Percentiles rank a stretch among this genome's conserved stretches.
Conservation (phyloP, 345 rosid species). For the Ricinus communis region DNA sequence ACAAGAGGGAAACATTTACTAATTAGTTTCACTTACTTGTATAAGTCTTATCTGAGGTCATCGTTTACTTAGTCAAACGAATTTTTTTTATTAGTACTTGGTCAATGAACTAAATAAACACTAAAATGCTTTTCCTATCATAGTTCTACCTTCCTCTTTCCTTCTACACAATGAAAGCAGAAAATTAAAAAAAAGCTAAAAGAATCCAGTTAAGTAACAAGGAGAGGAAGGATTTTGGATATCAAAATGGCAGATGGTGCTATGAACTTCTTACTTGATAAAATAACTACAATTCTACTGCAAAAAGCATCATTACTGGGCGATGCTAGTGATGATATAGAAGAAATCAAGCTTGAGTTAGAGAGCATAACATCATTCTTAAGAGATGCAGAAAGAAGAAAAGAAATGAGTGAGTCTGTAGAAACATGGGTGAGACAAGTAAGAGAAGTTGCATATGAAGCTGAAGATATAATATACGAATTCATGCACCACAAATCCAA, state of each 20-base stretch:
- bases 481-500: conserved; percentile 17
- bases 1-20: no score
- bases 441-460: conserved; percentile 31
- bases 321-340: conserved; percentile 18
- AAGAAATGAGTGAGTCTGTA: conserved; percentile 25
- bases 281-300: conserved; percentile 22
- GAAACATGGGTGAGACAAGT: conserved; percentile 39
- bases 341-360: conserved; percentile 28
- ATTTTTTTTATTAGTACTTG: no score
- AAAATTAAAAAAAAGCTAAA: no score
- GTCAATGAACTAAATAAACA: neutral
- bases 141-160: neutral
- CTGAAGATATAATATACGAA: conserved; percentile 32
- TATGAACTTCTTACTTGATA: conserved; percentile 31
- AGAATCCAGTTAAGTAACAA: neutral
- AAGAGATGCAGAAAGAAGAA: conserved; percentile 33
- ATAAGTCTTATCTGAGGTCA: no score
- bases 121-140: neutral
- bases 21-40: no score
- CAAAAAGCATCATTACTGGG: conserved; percentile 29
- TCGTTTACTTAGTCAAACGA: no score
- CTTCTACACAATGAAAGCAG: neutral
- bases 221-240: neutral
- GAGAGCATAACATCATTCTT: conserved; percentile 37
- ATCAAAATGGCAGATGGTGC: conserved; percentile 35